Evolutionary conservation across 805 yeast genomes (phyloP).

Genomic region (Geotrichum ghanense): DNA sequence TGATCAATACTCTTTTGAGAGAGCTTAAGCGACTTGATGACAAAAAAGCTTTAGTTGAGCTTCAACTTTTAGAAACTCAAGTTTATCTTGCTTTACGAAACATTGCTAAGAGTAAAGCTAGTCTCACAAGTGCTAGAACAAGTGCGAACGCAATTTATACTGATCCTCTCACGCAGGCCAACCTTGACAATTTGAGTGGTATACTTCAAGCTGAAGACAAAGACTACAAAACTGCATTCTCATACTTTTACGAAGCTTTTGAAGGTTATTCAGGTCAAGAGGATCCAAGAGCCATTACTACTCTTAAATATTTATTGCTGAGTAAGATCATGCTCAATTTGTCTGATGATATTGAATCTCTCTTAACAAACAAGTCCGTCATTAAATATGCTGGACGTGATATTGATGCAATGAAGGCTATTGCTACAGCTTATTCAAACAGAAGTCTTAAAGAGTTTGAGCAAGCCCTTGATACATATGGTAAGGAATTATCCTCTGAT

Average conservation of each 20-base stretch:
- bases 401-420: conserved; percentile 92
- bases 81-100: conserved; percentile 87
- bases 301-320: conserved; percentile 83
- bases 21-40: conserved; percentile 94
- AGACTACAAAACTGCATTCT: conserved; percentile 91
- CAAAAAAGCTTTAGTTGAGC: conserved; percentile 89
- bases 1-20: conserved; percentile 58
- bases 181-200: conserved; percentile 90
- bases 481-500: conserved; percentile 68
- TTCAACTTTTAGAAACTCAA: conserved; percentile 81
- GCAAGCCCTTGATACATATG: conserved; percentile 57
- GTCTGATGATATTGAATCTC: conserved; percentile 72
- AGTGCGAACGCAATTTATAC: conserved; percentile 96
- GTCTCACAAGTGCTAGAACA: conserved; percentile 89
- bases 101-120: conserved; percentile 81
- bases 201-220: conserved; percentile 92
- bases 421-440: conserved; percentile 79
- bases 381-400: conserved; percentile 69
- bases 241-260: conserved; percentile 90
- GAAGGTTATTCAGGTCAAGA: conserved; percentile 71
- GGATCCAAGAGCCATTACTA: conserved; percentile 45
- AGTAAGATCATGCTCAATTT: conserved; percentile 88
- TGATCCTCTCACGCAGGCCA: conserved; percentile 89
- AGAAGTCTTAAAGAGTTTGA: conserved; percentile 89
- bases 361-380: conserved; percentile 63